Evolutionary conservation across 331 rosid genomes (phyloP).

Genomic region (Malus hybrid): DNA sequence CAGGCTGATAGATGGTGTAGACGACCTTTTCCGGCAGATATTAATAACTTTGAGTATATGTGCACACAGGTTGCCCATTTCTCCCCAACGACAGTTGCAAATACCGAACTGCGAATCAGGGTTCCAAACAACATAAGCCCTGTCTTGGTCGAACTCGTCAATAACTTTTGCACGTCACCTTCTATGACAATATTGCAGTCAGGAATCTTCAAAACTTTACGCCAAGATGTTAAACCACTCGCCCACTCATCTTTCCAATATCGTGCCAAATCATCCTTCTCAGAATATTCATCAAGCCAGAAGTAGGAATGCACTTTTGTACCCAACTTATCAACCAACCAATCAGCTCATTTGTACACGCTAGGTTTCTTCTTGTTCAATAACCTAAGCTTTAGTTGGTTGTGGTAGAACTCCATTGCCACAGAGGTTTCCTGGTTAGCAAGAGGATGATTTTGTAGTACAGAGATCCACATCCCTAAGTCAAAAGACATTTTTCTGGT

Average conservation of each 20-base stretch:
- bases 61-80: slow-evolving; percentile 55
- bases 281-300: slow-evolving; percentile 96
- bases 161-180: slow-evolving; percentile 58
- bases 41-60: slow-evolving; percentile 26
- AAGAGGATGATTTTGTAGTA: slow-evolving; percentile 68
- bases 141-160: slow-evolving; percentile 46
- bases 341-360: slow-evolving; percentile 73
- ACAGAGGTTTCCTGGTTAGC: slow-evolving; percentile 83
- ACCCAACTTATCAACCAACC: slow-evolving; percentile 86
- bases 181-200: slow-evolving; percentile 56
- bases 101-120: slow-evolving; percentile 74
- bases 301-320: slow-evolving; percentile 85
- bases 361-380: slow-evolving; percentile 53
- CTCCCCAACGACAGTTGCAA: slow-evolving; percentile 81
- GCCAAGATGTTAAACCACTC: slow-evolving; percentile 93
- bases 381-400: slow-evolving; percentile 70
- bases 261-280: slow-evolving; percentile 74
- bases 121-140: slow-evolving; percentile 53
- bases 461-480: slow-evolving; percentile 58
- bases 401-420: slow-evolving; percentile 80
- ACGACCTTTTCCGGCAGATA: slow-evolving; percentile 34
- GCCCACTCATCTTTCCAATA: slow-evolving; percentile 91
- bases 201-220: slow-evolving; percentile 65
- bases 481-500: slow-evolving; percentile 5
- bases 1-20: slow-evolving; percentile 53